Percentiles rank a stretch among this genome's conserved stretches.
These are phyloP conservation scores for Fusarium nanum DNA, from an alignment of 2,329 filamentous ascomycete genomes.

Conservation along the genomic window DNA sequence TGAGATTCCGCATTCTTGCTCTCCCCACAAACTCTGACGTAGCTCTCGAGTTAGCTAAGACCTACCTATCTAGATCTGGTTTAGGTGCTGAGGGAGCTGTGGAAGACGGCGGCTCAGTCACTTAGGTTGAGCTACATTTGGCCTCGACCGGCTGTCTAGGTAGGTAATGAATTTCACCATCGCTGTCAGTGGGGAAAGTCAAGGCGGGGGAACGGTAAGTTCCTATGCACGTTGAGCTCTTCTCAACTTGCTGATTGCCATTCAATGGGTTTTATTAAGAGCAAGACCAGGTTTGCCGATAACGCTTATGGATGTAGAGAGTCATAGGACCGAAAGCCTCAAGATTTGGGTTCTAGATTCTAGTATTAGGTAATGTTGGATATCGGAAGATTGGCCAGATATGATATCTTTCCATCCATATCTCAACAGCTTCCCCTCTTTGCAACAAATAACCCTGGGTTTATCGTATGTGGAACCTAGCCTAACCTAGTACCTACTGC, in stretches of 20 bases:
- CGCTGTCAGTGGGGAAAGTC: slow-evolving; percentile 20
- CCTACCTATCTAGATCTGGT: slow-evolving; percentile 19
- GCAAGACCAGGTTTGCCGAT: background rate
- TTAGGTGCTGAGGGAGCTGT: slow-evolving; percentile 7
- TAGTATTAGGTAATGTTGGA: background rate
- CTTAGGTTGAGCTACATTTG: slow-evolving; percentile 11
- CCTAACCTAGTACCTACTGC: background rate
- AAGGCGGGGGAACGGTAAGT: slow-evolving; percentile 17
- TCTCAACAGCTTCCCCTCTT: slow-evolving; percentile 24
- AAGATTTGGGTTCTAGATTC: background rate
- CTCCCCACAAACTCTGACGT: slow-evolving; percentile 10
- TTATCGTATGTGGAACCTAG: slow-evolving; percentile 19
- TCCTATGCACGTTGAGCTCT: background rate
- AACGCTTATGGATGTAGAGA: background rate
- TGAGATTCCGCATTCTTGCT: background rate
- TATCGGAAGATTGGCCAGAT: background rate
- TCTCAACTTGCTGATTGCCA: background rate
- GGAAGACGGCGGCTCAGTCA: slow-evolving; percentile 31
- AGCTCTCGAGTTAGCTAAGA: slow-evolving; percentile 6
- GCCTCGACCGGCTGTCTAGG: slow-evolving; percentile 6
- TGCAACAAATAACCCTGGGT: background rate
- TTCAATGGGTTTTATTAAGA: background rate
- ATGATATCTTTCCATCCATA: background rate
- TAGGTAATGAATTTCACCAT: slow-evolving; percentile 16
- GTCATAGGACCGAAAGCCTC: background rate